Conservation (phyloP, 1,284 basidiomycete species). For the Moesziomyces antarcticus region DNA sequence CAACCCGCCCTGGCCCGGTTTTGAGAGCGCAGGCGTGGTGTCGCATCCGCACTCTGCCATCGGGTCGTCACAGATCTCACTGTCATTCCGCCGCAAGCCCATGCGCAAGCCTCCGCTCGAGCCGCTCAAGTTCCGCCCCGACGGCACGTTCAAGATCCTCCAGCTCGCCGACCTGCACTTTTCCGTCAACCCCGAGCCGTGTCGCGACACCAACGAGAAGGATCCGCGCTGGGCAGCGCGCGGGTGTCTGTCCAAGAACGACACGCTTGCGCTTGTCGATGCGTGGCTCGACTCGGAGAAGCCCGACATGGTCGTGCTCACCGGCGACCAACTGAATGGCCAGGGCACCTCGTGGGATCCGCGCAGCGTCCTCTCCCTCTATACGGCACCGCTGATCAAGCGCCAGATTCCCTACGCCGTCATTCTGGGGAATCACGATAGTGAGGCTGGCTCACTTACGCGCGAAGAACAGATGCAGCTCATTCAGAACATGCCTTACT, state of each 20-base stretch:
- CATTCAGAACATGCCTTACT: conserved; percentile 81
- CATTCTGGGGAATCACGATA: conserved; percentile 84
- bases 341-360: conserved; percentile 89
- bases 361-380: conserved; percentile 85
- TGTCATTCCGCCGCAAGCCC: conserved; percentile 50
- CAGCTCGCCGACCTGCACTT: conserved; percentile 65
- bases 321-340: conserved; percentile 68
- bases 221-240: conserved; percentile 24
- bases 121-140: conserved; percentile 36
- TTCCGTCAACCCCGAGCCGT: conserved; percentile 52
- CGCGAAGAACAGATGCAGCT: conserved; percentile 75
- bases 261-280: conserved; percentile 48
- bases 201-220: conserved; percentile 44
- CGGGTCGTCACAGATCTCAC: conserved; percentile 23
- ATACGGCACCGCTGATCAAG: conserved; percentile 79
- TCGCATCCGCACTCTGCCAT: conserved; percentile 22
- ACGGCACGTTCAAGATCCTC: conserved; percentile 64
- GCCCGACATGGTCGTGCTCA: conserved; percentile 84
- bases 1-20: conserved; percentile 60
- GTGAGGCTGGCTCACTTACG: conserved; percentile 50
- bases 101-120: conserved; percentile 18
- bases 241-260: conserved; percentile 49
- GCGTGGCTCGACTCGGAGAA: conserved; percentile 76
- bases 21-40: conserved; percentile 40
- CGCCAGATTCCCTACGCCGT: conserved; percentile 86